Evolutionary conservation across 2,329 filamentous ascomycete species (phyloP).

Genomic region (Botrytis elliptica): DNA sequence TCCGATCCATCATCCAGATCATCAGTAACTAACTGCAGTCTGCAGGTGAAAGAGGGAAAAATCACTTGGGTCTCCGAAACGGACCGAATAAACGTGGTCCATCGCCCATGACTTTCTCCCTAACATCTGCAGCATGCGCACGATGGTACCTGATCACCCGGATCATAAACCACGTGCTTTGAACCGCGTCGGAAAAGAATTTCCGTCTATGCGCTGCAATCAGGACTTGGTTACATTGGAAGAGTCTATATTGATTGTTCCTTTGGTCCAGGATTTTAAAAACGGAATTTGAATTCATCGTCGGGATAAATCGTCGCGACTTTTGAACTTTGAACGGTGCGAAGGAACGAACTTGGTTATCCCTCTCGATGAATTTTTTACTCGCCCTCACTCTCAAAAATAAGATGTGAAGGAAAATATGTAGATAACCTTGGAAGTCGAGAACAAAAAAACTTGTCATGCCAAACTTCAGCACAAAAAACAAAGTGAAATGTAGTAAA

Average conservation of each 20-base stretch:
- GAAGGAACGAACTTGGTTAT: background rate
- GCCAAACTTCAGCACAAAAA: background rate
- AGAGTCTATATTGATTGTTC: background rate
- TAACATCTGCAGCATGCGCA: background rate
- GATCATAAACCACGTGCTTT: background rate
- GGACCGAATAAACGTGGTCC: background rate
- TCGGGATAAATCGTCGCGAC: background rate
- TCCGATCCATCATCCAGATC: background rate
- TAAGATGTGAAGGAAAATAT: background rate
- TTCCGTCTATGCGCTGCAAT: background rate
- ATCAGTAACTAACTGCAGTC: too few species aligned
- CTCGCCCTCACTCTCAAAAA: background rate
- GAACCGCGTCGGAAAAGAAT: background rate
- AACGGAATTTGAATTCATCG: rapidly evolving
- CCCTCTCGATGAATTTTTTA: rapidly evolving
- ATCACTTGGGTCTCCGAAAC: background rate
- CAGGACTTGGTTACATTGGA: background rate
- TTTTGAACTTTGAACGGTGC: background rate
- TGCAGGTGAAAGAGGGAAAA: background rate
- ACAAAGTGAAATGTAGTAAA: background rate
- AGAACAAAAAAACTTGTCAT: background rate
- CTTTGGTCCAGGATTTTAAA: background rate
- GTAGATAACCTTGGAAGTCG: background rate
- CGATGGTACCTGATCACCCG: background rate
- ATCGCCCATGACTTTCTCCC: background rate